phyloP scores from a whole-genome alignment of 148 eudicot genomes.

The Chenopodium berlandieri region DNA sequence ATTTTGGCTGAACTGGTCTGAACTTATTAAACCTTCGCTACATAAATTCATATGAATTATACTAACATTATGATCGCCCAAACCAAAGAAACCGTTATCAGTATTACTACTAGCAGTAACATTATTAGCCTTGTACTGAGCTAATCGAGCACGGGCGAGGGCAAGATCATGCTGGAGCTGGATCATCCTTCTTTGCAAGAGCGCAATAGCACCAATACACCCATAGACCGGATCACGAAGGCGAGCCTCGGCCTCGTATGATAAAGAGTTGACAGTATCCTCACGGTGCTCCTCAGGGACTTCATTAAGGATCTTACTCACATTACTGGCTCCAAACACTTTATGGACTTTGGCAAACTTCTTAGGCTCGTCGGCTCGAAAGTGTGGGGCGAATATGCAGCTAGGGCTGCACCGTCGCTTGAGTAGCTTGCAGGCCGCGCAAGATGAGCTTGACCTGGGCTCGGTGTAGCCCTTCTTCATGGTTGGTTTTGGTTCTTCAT shows the following conservation, averaged over 20 bases:
- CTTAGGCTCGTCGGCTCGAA: slow-evolving; percentile 66
- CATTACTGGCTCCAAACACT: slow-evolving; percentile 89
- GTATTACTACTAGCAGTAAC: neutral
- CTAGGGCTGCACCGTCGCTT: slow-evolving; percentile 59
- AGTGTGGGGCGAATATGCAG: slow-evolving; percentile 81
- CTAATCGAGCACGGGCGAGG: slow-evolving; percentile 48
- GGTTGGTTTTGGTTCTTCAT: neutral
- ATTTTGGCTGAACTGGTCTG: slow-evolving; percentile 25
- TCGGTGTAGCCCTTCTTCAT: slow-evolving; percentile 42
- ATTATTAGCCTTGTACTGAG: slow-evolving; percentile 32
- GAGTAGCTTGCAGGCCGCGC: slow-evolving; percentile 86
- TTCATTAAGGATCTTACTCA: slow-evolving; percentile 66
- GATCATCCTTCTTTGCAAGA: slow-evolving; percentile 52
- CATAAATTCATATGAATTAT: slow-evolving; percentile 11
- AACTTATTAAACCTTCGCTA: slow-evolving; percentile 8
- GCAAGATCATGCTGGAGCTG: slow-evolving; percentile 68
- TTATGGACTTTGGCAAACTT: slow-evolving; percentile 84
- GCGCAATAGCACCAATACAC: slow-evolving; percentile 71
- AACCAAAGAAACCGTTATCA: slow-evolving; percentile 7
- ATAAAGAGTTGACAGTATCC: slow-evolving; percentile 66
- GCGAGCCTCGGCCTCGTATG: slow-evolving; percentile 79
- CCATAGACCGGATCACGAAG: slow-evolving; percentile 82
- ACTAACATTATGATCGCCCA: slow-evolving; percentile 2
- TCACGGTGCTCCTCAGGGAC: slow-evolving; percentile 65
- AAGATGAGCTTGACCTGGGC: slow-evolving; percentile 71